These are phyloP conservation scores for Pezicula radicicola DNA, from an alignment of 2,329 filamentous ascomycete species.

Conservation along the genomic window DNA sequence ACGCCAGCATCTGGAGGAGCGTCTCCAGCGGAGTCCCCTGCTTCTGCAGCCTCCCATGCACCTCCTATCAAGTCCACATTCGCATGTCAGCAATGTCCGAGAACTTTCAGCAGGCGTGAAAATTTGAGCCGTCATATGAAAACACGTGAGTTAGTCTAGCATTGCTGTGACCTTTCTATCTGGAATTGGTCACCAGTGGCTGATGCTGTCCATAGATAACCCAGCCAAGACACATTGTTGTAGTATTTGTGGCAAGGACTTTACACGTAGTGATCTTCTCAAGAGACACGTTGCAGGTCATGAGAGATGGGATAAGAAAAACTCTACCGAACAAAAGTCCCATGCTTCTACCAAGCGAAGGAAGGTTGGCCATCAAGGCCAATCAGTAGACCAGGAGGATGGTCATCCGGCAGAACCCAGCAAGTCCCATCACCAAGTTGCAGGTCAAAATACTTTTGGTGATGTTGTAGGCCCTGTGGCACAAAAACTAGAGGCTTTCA, in stretches of 20 bases:
- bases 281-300: conserved; percentile 21
- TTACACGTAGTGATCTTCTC: conserved; percentile 22
- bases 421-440: not conserved
- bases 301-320: conserved; percentile 18
- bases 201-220: conserved; percentile 6
- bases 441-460: not conserved
- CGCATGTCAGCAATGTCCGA: conserved; percentile 15
- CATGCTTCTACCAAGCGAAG: conserved; percentile 11
- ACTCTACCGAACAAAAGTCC: too few species aligned
- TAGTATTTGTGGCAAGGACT: conserved; percentile 19
- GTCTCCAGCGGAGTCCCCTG: not conserved
- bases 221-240: conserved; percentile 15
- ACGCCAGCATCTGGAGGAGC: not conserved
- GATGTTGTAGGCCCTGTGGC: not conserved
- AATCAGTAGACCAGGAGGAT: not conserved
- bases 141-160: conserved; percentile 11
- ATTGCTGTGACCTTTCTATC: too few species aligned
- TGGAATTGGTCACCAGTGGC: too few species aligned
- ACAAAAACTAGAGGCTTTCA: not conserved
- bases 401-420: too few species aligned
- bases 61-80: conserved; percentile 1
- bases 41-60: not conserved
- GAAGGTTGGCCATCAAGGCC: conserved; percentile 3
- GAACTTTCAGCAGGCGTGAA: conserved; percentile 20
- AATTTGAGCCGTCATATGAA: conserved; percentile 22